Base-by-base conservation (phyloP, 169 alveolate genomes). In the Plasmodium ovale region DNA sequence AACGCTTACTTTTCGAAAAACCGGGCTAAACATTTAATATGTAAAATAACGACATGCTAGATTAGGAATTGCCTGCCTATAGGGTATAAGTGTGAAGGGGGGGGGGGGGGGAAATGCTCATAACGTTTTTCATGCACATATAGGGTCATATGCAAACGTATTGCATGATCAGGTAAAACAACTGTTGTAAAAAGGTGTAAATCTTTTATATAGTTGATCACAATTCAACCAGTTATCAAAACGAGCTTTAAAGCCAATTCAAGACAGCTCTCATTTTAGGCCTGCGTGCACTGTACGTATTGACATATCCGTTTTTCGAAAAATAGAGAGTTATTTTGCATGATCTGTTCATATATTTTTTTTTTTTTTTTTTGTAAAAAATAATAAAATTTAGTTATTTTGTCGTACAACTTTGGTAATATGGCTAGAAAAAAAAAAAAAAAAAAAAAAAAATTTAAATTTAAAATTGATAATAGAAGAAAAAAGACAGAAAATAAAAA, bases 401-500 rank as follows among this genome's bases (percentile, higher is more conserved):
- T 72, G 4, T n/a, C 44, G 21, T 72, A 39, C 21, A 54, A 44
- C 23, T 72, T 6, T 23, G 42, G 51, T 21, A 72, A 72, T 16
- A 72, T 72, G 87, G 87, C 87, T 72, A 72, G 87, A 12, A 44
- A 33, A 27, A 53, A 72, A 54, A 72, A 54, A 72, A 72, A 33
- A 54, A 72, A 53, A 35, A 10, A 59, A 19, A 59, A 27, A 9
- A 59, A 29, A 51, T n/a, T n/a, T n/a, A n/a, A n/a, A n/a, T n/a
- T n/a, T n/a, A n/a, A n/a, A n/a, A n/a, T n/a, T n/a, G n/a, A n/a
- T n/a, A n/a, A n/a, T n/a, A n/a, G n/a, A n/a, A n/a, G n/a, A n/a
- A n/a, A n/a, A n/a, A n/a, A n/a, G n/a, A n/a, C n/a, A n/a, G n/a
- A n/a, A n/a, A n/a, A n/a, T n/a, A 51, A 4, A 51, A 51, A n/a